These are phyloP conservation scores for Staphylotrichum tortipilum DNA, from an alignment of 495 filamentous ascomycete species.

Conservation along the genomic window DNA sequence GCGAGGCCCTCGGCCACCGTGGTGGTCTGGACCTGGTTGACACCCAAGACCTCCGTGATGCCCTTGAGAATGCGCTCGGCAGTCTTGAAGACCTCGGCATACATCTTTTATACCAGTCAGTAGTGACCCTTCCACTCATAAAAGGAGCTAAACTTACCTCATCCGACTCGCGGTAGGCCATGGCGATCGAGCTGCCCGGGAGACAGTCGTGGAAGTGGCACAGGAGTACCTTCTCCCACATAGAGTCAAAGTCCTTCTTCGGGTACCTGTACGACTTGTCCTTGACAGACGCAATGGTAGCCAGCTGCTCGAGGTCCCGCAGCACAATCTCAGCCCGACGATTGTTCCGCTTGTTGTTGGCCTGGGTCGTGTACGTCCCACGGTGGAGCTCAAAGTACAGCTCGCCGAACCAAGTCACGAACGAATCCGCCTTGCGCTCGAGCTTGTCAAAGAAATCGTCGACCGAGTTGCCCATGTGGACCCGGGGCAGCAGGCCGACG, in stretches of 20 bases:
- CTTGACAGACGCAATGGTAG: slow-evolving; percentile 72
- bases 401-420: slow-evolving; percentile 96
- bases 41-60: slow-evolving; percentile 57
- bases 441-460: slow-evolving; percentile 89
- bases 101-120: too few species aligned
- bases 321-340: slow-evolving; percentile 75
- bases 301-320: slow-evolving; percentile 79
- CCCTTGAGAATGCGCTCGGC: slow-evolving; percentile 63
- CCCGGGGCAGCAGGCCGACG: slow-evolving; percentile 69
- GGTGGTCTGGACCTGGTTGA: slow-evolving; percentile 32
- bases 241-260: slow-evolving; percentile 78
- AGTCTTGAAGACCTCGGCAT: slow-evolving; percentile 70
- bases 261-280: slow-evolving; percentile 73
- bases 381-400: slow-evolving; percentile 96
- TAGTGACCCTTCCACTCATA: too few species aligned
- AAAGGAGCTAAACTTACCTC: slow-evolving; percentile 36
- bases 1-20: slow-evolving; percentile 39
- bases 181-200: slow-evolving; percentile 90
- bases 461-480: slow-evolving; percentile 87
- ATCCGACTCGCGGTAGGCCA: slow-evolving; percentile 93
- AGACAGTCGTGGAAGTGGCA: slow-evolving; percentile 98
- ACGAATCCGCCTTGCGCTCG: slow-evolving; percentile 66
- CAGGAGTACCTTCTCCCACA: slow-evolving; percentile 82
- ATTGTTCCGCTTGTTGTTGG: slow-evolving; percentile 94
- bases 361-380: slow-evolving; percentile 93